Evolutionary conservation across 768 basidiomycete genomes (phyloP).

Genomic region (Lactifluus echinatus): DNA sequence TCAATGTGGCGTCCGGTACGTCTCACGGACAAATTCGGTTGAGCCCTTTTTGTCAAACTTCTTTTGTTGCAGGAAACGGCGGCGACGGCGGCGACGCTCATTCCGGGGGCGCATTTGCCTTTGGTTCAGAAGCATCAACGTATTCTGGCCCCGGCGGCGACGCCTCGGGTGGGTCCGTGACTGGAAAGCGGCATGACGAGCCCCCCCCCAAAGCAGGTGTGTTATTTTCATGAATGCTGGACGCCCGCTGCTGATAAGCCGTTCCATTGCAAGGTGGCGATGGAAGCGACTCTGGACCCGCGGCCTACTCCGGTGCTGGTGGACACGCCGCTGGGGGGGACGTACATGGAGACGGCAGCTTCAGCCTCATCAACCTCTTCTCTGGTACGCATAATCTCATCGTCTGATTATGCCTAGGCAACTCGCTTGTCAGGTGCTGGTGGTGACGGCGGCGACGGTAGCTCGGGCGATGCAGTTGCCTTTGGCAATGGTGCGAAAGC

Average conservation of each 20-base stretch:
- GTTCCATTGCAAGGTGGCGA: background rate
- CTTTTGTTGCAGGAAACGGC: constrained; percentile 1
- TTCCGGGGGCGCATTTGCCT: constrained; percentile 7
- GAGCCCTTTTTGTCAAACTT: no score
- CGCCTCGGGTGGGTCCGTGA: constrained; percentile 1
- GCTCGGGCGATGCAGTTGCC: constrained; percentile 23
- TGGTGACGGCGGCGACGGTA: constrained; percentile 23
- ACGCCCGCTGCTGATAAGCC: background rate
- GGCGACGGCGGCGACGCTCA: constrained; percentile 8
- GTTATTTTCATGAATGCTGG: background rate
- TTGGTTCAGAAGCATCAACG: background rate
- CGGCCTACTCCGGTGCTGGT: constrained; percentile 7
- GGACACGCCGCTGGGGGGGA: constrained; percentile 15
- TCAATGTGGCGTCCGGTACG: constrained; percentile 6
- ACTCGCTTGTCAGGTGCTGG: constrained; percentile 5
- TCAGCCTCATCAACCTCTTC: constrained; percentile 12
- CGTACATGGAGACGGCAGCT: background rate
- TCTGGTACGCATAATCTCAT: constrained; percentile 1
- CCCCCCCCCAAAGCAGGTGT: background rate
- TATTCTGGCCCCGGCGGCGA: constrained; percentile 5
- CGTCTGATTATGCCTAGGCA: background rate
- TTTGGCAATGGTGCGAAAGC: constrained; percentile 22
- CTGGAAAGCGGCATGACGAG: background rate
- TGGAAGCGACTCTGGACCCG: background rate
- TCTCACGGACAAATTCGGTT: background rate